Evolutionary conservation across 352 stramenopile genomes (phyloP).

Genomic region (Phytophthora pini): DNA sequence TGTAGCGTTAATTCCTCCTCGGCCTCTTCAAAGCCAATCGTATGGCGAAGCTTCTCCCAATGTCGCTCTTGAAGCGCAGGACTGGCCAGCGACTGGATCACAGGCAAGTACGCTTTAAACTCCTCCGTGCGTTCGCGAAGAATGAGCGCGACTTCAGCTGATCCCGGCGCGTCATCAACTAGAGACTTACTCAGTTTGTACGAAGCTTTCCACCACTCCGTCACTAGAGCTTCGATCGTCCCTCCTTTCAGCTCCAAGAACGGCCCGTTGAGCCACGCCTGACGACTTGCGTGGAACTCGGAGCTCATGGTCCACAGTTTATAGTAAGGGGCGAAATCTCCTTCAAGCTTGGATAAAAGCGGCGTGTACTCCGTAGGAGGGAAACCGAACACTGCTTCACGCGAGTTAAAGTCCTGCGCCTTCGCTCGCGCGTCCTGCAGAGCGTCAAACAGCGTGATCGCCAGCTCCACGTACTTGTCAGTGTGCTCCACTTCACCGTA

Average conservation of each 20-base stretch:
- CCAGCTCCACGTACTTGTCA: slow-evolving; percentile 91
- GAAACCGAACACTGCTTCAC: slow-evolving; percentile 94
- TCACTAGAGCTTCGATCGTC: slow-evolving; percentile 91
- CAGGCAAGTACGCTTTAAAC: slow-evolving; percentile 92
- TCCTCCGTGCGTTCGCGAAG: slow-evolving; percentile 92
- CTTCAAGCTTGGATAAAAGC: slow-evolving; percentile 84
- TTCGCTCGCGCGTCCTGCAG: slow-evolving; percentile 92
- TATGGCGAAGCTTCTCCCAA: slow-evolving; percentile 91
- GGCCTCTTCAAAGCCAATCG: slow-evolving; percentile 88
- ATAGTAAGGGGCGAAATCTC: slow-evolving; percentile 91
- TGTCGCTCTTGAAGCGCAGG: slow-evolving; percentile 93
- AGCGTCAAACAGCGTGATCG: slow-evolving; percentile 88
- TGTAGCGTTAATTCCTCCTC: slow-evolving; percentile 89
- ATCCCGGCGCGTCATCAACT: slow-evolving; percentile 88
- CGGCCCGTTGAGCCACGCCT: slow-evolving; percentile 92
- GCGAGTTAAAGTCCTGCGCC: slow-evolving; percentile 92
- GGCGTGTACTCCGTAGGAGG: slow-evolving; percentile 90
- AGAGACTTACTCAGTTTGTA: slow-evolving; percentile 93
- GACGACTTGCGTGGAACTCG: slow-evolving; percentile 92
- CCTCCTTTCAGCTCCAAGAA: slow-evolving; percentile 92
- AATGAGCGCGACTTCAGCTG: slow-evolving; percentile 86
- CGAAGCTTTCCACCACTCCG: slow-evolving; percentile 94
- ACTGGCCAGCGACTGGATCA: slow-evolving; percentile 93
- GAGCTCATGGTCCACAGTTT: slow-evolving; percentile 96
- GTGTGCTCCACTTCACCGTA: slow-evolving; percentile 91